Percentiles rank a stretch among this genome's conserved stretches.
These are phyloP conservation scores for Crithidia brevicula DNA, from an alignment of 208 protist genomes.

Conservation along the genomic window DNA sequence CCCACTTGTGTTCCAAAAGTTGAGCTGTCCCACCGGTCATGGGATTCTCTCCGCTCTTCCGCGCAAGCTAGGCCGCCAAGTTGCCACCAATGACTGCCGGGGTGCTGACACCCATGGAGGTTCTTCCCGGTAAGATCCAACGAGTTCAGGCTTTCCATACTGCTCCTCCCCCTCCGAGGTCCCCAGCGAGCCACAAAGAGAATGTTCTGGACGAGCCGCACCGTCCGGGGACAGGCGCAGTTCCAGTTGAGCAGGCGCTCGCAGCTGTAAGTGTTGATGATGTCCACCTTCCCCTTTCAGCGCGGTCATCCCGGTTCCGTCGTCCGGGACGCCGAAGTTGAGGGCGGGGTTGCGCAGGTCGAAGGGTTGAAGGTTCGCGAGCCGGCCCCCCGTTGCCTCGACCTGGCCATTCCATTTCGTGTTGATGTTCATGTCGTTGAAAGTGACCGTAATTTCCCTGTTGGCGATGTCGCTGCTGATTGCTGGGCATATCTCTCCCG, in stretches of 20 bases:
- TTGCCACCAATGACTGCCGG: background rate
- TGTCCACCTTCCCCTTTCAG: background rate
- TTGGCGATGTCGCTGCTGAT: no score
- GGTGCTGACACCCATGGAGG: conserved; percentile 15
- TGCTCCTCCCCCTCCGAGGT: conserved; percentile 4
- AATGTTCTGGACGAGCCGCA: conserved; percentile 13
- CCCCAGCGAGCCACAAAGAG: conserved; percentile 11
- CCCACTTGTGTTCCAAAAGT: no score
- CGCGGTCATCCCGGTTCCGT: background rate
- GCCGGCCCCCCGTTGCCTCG: no score
- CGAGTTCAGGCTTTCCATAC: conserved; percentile 10
- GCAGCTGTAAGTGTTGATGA: background rate
- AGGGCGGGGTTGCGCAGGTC: background rate
- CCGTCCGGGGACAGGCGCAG: conserved; percentile 1
- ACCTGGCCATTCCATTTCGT: background rate
- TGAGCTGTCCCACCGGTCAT: no score
- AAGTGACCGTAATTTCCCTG: no score
- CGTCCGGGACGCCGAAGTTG: conserved; percentile 7
- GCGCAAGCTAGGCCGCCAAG: no score
- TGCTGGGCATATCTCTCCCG: no score
- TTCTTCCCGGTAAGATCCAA: conserved; percentile 13
- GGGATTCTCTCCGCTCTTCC: no score
- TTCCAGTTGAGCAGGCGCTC: conserved; percentile 2
- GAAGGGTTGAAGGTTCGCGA: background rate
- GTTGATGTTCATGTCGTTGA: background rate